These are phyloP conservation scores for Epichloe brachyelytri DNA, from an alignment of 2,329 filamentous ascomycete genomes.

Conservation along the genomic window DNA sequence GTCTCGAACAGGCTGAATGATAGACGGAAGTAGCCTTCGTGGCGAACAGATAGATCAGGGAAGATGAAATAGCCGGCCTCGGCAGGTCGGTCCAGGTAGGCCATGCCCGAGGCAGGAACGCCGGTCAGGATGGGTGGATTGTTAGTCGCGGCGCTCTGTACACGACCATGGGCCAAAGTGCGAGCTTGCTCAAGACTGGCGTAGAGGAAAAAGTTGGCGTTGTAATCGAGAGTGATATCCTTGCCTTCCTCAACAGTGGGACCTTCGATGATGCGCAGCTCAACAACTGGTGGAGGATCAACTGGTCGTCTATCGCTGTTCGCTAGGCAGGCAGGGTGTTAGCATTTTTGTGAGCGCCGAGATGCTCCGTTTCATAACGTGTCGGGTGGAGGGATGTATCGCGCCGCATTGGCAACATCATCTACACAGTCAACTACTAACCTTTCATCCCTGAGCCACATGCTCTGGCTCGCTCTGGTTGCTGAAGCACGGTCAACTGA, in stretches of 20 bases:
- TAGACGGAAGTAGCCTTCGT: slow-evolving; percentile 86
- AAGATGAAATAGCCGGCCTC: slow-evolving; percentile 91
- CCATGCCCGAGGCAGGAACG: slow-evolving; percentile 89
- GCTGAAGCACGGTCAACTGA: slow-evolving; percentile 74
- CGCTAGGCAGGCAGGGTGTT: slow-evolving; percentile 15
- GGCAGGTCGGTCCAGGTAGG: slow-evolving; percentile 77
- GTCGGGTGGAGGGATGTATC: no score
- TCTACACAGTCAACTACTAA: slow-evolving; percentile 29
- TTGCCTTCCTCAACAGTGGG: slow-evolving; percentile 43
- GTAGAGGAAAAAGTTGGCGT: slow-evolving; percentile 95
- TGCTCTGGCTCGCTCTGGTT: slow-evolving; percentile 85
- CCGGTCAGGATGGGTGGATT: slow-evolving; percentile 80
- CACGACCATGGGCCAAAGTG: slow-evolving; percentile 67
- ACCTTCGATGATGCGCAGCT: slow-evolving; percentile 74
- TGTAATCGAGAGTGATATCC: slow-evolving; percentile 80
- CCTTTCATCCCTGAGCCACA: slow-evolving; percentile 94
- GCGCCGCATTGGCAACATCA: no score
- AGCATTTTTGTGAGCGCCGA: slow-evolving; percentile 4
- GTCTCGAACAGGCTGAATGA: slow-evolving; percentile 91
- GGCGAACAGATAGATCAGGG: slow-evolving; percentile 86
- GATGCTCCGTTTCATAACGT: no score
- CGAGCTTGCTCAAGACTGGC: slow-evolving; percentile 82
- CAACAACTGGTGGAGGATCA: slow-evolving; percentile 87
- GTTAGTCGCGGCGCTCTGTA: slow-evolving; percentile 51
- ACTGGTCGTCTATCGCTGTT: slow-evolving; percentile 71